Evolutionary conservation across 23 red algal genomes (phyloP), one percentile per base, ranked within the genome.

Genomic region (Agarophyton chilense): DNA sequence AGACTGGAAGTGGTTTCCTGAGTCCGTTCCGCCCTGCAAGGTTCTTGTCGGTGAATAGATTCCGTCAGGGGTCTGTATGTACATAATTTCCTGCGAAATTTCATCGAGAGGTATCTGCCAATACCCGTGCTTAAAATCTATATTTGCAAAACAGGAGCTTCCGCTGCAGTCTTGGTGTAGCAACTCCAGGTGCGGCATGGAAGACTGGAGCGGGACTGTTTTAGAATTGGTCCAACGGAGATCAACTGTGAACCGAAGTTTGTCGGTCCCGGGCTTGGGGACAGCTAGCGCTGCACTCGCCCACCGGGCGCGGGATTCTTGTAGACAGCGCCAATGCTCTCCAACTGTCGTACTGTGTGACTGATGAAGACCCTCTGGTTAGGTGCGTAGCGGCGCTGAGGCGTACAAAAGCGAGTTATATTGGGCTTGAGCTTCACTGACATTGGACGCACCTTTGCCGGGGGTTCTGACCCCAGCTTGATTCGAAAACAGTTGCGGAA

Each of bases 31-130:
- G 12, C 29, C 42, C 26, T 47, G 64, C 41, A 87, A n/a, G 0
- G 60, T 66, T 72, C n/a, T 78, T 9, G 70, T 89, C 4, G 70
- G 84, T 11, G 84, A 64, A 2, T 64, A 89, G 18, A 89, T 53
- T 63, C 10, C 84, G 11, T 35, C 12, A 21, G 84, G 84, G 4
- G 70, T 78, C 25, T 77, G 50, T 25, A 89, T 61, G 0, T 49
- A 62, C 70, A 76, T 77, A 18, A 78, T 41, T 29, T 77, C 54
- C 40, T 89, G 84, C 35, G 70, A 89, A 1, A 16, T 21, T 6
- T 40, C 16, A 49, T 89, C 68, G 0, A 89, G 32, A 38, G 84
- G 70, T 21, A 89, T 89, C 35, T 78, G 84, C 67, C 84, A 89
- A 46, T 89, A 89, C 2, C 51, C 24, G 70, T 89, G 51, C 9